phyloP scores from a whole-genome alignment of 192 early-diverging fungal genomes.

The Entomortierella lignicola region DNA sequence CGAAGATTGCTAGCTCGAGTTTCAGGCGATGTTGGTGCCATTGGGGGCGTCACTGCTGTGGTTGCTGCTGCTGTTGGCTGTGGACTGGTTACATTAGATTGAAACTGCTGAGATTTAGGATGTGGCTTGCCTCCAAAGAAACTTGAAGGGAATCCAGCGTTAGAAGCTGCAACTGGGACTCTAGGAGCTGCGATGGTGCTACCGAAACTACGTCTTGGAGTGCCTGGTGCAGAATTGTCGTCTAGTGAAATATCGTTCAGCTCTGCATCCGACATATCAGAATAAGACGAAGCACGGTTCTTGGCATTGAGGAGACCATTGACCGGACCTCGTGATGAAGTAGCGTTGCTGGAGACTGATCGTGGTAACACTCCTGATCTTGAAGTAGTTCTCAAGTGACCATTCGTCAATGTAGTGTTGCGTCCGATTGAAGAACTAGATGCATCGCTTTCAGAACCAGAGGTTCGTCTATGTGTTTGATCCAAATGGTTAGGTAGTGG shows the following conservation, averaged over 20 bases:
- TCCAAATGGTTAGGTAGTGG: neutral
- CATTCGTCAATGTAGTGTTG: constrained; percentile 10
- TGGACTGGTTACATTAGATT: neutral
- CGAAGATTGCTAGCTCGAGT: constrained; percentile 3
- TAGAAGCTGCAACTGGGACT: constrained; percentile 14
- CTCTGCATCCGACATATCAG: constrained; percentile 25
- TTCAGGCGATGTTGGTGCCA: constrained; percentile 13
- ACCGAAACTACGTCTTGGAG: constrained; percentile 8
- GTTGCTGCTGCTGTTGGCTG: neutral
- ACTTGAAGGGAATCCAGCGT: constrained; percentile 45
- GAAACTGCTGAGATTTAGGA: constrained; percentile 40
- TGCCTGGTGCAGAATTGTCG: constrained; percentile 17
- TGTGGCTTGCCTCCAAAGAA: constrained; percentile 48
- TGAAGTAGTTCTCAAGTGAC: neutral
- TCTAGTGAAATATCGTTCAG: constrained; percentile 47
- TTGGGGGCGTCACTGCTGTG: neutral
- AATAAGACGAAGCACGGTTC: constrained; percentile 24
- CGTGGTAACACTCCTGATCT: constrained; percentile 12
- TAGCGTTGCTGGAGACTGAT: constrained; percentile 15
- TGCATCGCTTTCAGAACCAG: constrained; percentile 32
- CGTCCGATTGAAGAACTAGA: constrained; percentile 13
- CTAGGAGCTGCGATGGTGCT: constrained; percentile 19
- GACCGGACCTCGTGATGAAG: constrained; percentile 13
- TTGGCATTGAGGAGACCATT: constrained; percentile 8
- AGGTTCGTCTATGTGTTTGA: neutral